These are phyloP conservation scores for Leavenworthia alabamica DNA, from an alignment of 345 rosid species.

Conservation along the genomic window DNA sequence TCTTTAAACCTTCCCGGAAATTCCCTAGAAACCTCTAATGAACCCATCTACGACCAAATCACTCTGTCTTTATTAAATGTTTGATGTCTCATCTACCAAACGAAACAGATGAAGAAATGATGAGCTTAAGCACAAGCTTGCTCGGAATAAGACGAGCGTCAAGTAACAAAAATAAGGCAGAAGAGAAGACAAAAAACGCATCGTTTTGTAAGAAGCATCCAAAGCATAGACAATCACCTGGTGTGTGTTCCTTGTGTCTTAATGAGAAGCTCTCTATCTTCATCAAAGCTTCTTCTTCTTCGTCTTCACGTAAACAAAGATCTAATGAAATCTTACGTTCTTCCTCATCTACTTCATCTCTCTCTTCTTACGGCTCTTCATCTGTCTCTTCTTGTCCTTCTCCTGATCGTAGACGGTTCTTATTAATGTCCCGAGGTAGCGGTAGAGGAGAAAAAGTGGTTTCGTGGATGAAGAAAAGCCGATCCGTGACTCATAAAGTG, in stretches of 20 bases:
- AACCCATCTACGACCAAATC: constrained; percentile 15
- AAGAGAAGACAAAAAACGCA: constrained; percentile 14
- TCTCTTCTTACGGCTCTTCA: constrained; percentile 20
- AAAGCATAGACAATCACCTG: constrained; percentile 32
- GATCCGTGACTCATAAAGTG: constrained; percentile 24
- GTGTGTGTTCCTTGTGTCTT: constrained; percentile 32
- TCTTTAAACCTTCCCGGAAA: constrained; percentile 31
- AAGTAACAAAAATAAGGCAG: constrained; percentile 13
- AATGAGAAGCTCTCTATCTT: constrained; percentile 25
- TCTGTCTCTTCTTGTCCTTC: constrained; percentile 34
- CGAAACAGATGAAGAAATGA: constrained; percentile 20
- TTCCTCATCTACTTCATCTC: constrained; percentile 22
- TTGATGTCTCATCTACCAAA: constrained; percentile 8
- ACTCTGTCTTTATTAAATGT: constrained; percentile 2
- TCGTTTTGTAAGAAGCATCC: constrained; percentile 29
- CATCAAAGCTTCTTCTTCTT: constrained; percentile 17
- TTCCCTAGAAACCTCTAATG: constrained; percentile 30
- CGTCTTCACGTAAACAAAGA: background rate
- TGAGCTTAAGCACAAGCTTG: constrained; percentile 27
- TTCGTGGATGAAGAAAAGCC: constrained; percentile 28
- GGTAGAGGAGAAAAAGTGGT: constrained; percentile 4
- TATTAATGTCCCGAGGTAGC: constrained; percentile 13
- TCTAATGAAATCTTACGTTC: constrained; percentile 4
- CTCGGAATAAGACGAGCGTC: constrained; percentile 17
- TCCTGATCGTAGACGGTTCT: constrained; percentile 12